Conservation (phyloP, 257 asterid genomes). For the Capsicum baccatum region DNA sequence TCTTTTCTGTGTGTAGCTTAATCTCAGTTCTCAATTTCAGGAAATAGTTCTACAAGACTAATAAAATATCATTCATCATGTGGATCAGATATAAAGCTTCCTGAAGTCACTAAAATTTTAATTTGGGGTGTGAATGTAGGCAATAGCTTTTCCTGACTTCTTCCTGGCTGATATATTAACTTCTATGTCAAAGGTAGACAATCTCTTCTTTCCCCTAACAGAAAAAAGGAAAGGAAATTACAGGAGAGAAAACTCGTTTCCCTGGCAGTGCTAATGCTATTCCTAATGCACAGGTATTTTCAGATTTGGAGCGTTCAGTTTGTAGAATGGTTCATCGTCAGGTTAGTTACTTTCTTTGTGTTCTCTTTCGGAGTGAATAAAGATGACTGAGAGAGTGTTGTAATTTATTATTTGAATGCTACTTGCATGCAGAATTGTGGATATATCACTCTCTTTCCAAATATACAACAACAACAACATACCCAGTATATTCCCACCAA, state of each 20-base stretch:
- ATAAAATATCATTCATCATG: not conserved
- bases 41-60: not conserved
- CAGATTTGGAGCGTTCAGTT: slow-evolving; percentile 97
- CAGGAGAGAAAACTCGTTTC: not conserved
- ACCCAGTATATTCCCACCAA: too few relatives aligned
- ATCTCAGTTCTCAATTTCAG: not conserved
- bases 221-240: slow-evolving; percentile 7
- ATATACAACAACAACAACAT: not conserved
- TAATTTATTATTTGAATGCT: not conserved
- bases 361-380: slow-evolving; percentile 19
- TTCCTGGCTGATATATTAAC: slow-evolving; percentile 95
- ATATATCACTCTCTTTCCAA: not conserved
- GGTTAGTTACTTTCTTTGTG: slow-evolving; percentile 49
- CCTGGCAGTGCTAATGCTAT: not conserved
- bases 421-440: not conserved
- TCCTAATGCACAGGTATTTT: slow-evolving; percentile 69
- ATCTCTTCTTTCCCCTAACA: slow-evolving; percentile 2
- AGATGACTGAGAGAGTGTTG: not conserved
- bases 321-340: slow-evolving; percentile 98
- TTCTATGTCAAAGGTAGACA: slow-evolving; percentile 96
- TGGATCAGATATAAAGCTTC: not conserved
- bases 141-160: slow-evolving; percentile 91
- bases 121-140: slow-evolving; percentile 52
- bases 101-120: not conserved
- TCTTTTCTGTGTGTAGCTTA: not conserved